Base-by-base conservation (phyloP, 1,284 basidiomycete species). In the Pseudozyma thailandica region DNA sequence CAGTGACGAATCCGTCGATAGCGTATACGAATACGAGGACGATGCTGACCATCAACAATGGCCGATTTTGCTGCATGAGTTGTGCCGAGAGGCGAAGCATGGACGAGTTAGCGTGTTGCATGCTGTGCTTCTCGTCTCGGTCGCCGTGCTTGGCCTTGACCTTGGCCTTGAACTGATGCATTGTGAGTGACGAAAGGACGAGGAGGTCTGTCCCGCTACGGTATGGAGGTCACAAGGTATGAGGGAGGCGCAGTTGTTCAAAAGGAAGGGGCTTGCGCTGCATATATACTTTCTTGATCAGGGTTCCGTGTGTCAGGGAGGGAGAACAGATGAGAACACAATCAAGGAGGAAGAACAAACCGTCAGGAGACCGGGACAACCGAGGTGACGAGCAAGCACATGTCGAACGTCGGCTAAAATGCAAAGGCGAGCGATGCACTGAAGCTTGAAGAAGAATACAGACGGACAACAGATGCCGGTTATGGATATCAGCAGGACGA, bases 61-160 rank as follows among this genome's bases (percentile, higher is more conserved):
- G 66, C 5, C 50, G 53, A 26, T 63, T 59, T 28, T 70, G 59
- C 44, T 59, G 42, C 60, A 70, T 59, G 44, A 64, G 66, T 33
- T 70, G 55, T 13, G 49, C 42, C 13, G 47, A 46, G 37, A 62
- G 58, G 21, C 64, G 54, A 16, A 68, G 20, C 49, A 68, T 52
- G 47, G 64, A 68, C 43, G 64, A 68, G 31, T 61, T 37, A 13
- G 30, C 30, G 15, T 47, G 39, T 46, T 68, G 58, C 57, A 68
- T 61, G 23, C 30, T 50, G 39, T 59, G 62, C 21, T 41, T 21
- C 4, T 42, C 38, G 18, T 65, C 62, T 4, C 62, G 62, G 33
- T 33, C 15, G 18, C 10, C 35, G 31, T 37, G 28, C 18, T 58
- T 50, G 48, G 44, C 39, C 38, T 51, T 51, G 23, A 37, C 25